A percentile compares a stretch with the other conserved stretches of the same genome.
These are phyloP conservation scores for Yamadazyma dendronema DNA, from an alignment of 1,139 yeast genomes.

Conservation along the genomic window DNA sequence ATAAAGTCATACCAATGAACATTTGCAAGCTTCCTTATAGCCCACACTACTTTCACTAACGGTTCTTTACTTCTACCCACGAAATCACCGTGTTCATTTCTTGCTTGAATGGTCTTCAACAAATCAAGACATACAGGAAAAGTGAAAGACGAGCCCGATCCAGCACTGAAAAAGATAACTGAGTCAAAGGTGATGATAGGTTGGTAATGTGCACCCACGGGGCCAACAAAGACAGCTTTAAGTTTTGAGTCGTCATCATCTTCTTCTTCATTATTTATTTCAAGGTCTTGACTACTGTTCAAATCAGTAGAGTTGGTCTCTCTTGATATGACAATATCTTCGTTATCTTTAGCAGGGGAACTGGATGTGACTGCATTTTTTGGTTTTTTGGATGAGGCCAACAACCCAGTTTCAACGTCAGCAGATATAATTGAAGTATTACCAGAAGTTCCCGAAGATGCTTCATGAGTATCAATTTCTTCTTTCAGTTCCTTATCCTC, in stretches of 20 bases:
- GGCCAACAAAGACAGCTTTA: conserved; percentile 41
- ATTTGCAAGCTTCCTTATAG: conserved; percentile 25
- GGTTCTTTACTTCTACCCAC: conserved; percentile 32
- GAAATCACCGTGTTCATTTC: conserved; percentile 29
- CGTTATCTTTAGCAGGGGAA: background rate
- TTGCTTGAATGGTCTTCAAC: conserved; percentile 22
- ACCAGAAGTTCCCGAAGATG: conserved; percentile 1
- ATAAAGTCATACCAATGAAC: conserved; percentile 38
- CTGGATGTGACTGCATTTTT: too few species aligned
- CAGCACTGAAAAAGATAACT: conserved; percentile 41
- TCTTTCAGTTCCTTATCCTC: conserved; percentile 11
- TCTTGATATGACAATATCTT: background rate
- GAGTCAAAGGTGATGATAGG: conserved; percentile 43
- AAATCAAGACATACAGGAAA: conserved; percentile 46
- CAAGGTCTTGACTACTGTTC: conserved; percentile 4
- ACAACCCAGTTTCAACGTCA: conserved; percentile 15
- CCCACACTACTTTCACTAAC: conserved; percentile 33
- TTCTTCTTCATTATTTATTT: conserved; percentile 4
- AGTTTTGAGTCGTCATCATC: conserved; percentile 19
- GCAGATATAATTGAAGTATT: conserved; percentile 4
- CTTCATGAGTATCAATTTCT: background rate
- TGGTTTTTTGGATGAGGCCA: conserved; percentile 6
- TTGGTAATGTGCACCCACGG: conserved; percentile 43
- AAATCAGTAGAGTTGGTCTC: conserved; percentile 1
- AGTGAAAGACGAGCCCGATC: conserved; percentile 47